Evolutionary conservation across 2,329 filamentous ascomycete species (phyloP).

Genomic region (Nemania sp.): DNA sequence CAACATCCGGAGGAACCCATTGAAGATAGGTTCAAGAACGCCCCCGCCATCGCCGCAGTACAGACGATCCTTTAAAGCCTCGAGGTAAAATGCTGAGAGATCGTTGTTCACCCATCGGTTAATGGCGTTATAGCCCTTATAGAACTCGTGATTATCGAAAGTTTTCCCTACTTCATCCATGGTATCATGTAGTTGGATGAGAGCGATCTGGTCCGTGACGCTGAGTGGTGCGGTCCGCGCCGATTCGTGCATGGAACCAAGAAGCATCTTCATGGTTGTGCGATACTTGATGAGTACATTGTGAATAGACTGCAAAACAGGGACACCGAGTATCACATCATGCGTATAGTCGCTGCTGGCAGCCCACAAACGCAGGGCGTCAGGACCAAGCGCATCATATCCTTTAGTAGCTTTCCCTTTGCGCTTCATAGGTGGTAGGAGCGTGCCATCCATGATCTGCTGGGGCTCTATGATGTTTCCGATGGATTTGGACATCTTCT

Average conservation of each 20-base stretch:
- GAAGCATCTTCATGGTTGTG: slow-evolving; percentile 85
- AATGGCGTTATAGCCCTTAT: slow-evolving; percentile 72
- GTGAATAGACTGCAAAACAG: slow-evolving; percentile 77
- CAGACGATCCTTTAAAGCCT: slow-evolving; percentile 86
- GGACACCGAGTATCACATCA: slow-evolving; percentile 81
- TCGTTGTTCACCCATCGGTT: slow-evolving; percentile 83
- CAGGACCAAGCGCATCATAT: slow-evolving; percentile 78
- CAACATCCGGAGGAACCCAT: slow-evolving; percentile 76
- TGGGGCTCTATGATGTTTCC: slow-evolving; percentile 84
- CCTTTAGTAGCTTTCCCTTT: slow-evolving; percentile 56
- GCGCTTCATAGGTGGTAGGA: slow-evolving; percentile 71
- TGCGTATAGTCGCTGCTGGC: slow-evolving; percentile 90
- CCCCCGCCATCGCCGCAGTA: slow-evolving; percentile 80
- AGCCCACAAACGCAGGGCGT: slow-evolving; percentile 88
- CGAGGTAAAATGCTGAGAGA: slow-evolving; percentile 91
- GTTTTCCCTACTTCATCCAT: slow-evolving; percentile 67
- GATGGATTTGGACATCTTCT: slow-evolving; percentile 98
- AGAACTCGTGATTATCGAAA: slow-evolving; percentile 78
- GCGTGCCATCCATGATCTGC: slow-evolving; percentile 82
- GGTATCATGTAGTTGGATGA: slow-evolving; percentile 72
- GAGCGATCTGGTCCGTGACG: slow-evolving; percentile 72
- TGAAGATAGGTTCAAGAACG: slow-evolving; percentile 67
- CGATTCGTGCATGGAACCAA: slow-evolving; percentile 71
- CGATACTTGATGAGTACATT: slow-evolving; percentile 82
- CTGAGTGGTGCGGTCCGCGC: slow-evolving; percentile 57